Evolutionary conservation across 208 protist species (phyloP), one percentile per base, ranked within the genome.

Genomic region (Crithidia brevicula): DNA sequence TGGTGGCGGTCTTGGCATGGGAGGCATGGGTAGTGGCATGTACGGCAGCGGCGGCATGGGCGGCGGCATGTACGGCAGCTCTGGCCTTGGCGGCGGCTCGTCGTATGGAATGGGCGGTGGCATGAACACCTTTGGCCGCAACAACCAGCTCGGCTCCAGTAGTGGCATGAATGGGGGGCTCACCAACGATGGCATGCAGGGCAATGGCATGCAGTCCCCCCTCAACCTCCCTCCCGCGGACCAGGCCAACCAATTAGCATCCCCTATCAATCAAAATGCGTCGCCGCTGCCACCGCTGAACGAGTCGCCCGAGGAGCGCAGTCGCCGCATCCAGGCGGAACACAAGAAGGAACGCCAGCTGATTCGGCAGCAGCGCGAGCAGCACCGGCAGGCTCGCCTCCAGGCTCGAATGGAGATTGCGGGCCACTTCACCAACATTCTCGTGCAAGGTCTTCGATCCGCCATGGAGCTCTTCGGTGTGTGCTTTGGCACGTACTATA

Each of bases 401-500:
- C 83, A 92, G 61, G 87, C 89, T 4, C 75, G 72, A 38, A 90
- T 94, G 78, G 82, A 94, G 59, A 78, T 94, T 30, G 76, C 74
- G 7, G 85, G 86, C 31, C 85, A 94, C 51, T 57, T 92, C 42
- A 84, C 88, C 23, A 86, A 94, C 70, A 83, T 92, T 23, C 75
- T 94, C 15, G 79, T 94, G 22, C 89, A 94, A 74, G 76, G 86
- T 2, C 73, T 92, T 45, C 85, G 89, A 20, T 94, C 89, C 22
- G 77, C 78, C 4, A 81, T 91, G 71, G 89, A 94, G 72, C 70
- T 94, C 49, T 89, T 91, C 47, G 79, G 84, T 20, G 86, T 94
- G 65, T 88, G 86, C 59, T 92, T 94, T 71, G 89, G 89, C 33
- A 92, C 89, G 15, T 94, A 91, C 74, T 94, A 94, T 74, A 94